phyloP scores from a whole-genome alignment of 1,284 basidiomycete genomes.

The Volvariella surrecta region DNA sequence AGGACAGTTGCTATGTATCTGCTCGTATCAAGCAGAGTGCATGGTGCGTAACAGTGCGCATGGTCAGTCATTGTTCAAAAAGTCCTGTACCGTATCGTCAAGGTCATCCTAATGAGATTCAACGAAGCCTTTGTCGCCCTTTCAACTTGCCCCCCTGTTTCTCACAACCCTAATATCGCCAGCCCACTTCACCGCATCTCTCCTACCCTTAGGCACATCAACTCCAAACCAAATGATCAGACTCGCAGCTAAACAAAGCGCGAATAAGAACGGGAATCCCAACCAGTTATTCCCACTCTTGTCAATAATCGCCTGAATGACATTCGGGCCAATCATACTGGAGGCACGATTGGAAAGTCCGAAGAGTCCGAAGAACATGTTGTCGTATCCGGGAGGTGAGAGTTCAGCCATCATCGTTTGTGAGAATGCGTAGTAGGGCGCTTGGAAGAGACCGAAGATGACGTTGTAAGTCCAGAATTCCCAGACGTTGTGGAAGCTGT shows the following conservation, averaged over 20 bases:
- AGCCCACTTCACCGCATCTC: slow-evolving; percentile 62
- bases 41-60: no score
- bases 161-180: no score
- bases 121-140: no score
- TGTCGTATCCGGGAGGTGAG: slow-evolving; percentile 74
- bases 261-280: slow-evolving; percentile 80
- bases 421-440: slow-evolving; percentile 80
- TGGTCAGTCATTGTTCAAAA: no score
- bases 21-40: no score
- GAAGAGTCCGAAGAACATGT: slow-evolving; percentile 83
- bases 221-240: slow-evolving; percentile 69
- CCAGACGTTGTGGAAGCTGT: slow-evolving; percentile 74
- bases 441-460: slow-evolving; percentile 79
- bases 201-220: slow-evolving; percentile 59
- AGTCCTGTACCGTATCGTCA: no score
- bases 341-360: slow-evolving; percentile 78
- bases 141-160: no score
- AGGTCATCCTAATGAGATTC: no score
- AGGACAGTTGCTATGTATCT: no score
- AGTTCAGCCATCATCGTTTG: slow-evolving; percentile 88
- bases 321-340: slow-evolving; percentile 73
- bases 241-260: slow-evolving; percentile 54
- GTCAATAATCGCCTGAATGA: slow-evolving; percentile 74
- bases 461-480: slow-evolving; percentile 82
- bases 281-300: slow-evolving; percentile 66